Base-by-base conservation (phyloP, 2,329 filamentous ascomycete species). In the Sporothrix euskadiensis region DNA sequence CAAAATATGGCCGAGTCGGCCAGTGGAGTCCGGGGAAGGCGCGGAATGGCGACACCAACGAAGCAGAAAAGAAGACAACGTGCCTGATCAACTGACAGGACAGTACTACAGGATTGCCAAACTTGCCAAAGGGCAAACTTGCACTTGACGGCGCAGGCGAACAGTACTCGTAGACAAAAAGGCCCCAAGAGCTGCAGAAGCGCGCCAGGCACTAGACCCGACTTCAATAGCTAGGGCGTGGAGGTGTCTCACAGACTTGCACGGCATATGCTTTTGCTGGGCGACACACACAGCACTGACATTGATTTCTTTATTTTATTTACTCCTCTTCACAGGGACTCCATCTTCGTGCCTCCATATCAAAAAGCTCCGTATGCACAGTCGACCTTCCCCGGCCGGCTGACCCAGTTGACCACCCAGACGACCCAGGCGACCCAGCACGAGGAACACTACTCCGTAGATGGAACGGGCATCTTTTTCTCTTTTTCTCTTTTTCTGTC, bases 21-120 rank as follows among this genome's bases (percentile, higher is more conserved):
- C 30, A 61, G 65, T 44, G 65, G 71, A 39, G 71, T 72, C 71
- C 71, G 71, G 71, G 71, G 71, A 72, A 72, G 39, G 71, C 71
- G 52, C 30, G 41, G 49, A 66, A 54, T 49, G 49, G 35, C 19
- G 26, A 47, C 63, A 65, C 61, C 61, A 22, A 12, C 41, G 41
- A 47, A 4, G 12, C 41, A 9, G n/a, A 41, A 39, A 41, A 9
- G 19, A 49, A 14, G 44, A 19, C 57, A n/a, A 41, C 32, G 30
- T 59, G 56, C 26, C n/a, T 35, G n/a, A 59, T 32, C 16, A 16
- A 49, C 14, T 49, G 44, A 56, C 52, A 56, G 52, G 4, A 22
- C 4, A 3, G 26, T 26, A 14, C 19, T 30, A 22, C 56, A 59
- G 22, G 1, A 30, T 19, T 26, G 16, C 3, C 35, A 35, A 61